A percentile compares a stretch with the other conserved stretches of the same genome.
These are phyloP conservation scores for Sporothrix brunneoviolacea DNA, from an alignment of 2,329 filamentous ascomycete species.

Conservation along the genomic window DNA sequence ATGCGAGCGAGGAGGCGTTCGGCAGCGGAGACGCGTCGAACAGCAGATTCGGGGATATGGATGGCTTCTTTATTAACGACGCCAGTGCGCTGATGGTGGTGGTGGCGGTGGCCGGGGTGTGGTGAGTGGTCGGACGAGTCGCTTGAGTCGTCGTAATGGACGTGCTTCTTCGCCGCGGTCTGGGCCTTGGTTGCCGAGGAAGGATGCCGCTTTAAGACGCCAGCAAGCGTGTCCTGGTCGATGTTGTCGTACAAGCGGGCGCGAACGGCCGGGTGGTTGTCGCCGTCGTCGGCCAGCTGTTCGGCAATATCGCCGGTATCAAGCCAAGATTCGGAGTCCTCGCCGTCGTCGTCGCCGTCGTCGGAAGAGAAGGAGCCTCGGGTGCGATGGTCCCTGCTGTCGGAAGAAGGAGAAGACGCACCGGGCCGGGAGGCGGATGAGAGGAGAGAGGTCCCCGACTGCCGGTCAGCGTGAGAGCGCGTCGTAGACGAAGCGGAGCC, in stretches of 20 bases:
- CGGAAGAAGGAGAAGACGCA: constrained; percentile 15
- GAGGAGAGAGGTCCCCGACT: constrained; percentile 42
- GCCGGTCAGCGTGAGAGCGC: constrained; percentile 16
- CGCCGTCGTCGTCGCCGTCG: constrained; percentile 37
- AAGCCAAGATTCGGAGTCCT: constrained; percentile 63
- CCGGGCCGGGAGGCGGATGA: constrained; percentile 26
- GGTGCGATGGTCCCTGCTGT: constrained; percentile 24
- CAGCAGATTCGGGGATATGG: constrained; percentile 63
- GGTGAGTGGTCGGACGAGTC: not conserved
- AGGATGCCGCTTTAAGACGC: constrained; percentile 39
- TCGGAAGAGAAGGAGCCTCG: constrained; percentile 32
- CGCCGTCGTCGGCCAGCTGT: constrained; percentile 73
- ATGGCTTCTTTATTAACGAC: constrained; percentile 69
- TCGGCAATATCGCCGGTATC: constrained; percentile 94
- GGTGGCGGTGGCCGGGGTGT: constrained; percentile 13
- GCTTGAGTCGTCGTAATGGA: constrained; percentile 56
- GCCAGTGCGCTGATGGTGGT: constrained; percentile 30
- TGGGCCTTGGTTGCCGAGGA: not conserved
- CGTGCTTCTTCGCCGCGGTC: constrained; percentile 47
- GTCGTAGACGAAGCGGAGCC: constrained; percentile 26
- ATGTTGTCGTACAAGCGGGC: constrained; percentile 60
- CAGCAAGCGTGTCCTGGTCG: constrained; percentile 54
- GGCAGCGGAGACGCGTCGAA: constrained; percentile 55
- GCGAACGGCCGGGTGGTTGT: constrained; percentile 57
- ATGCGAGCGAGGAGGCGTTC: constrained; percentile 70